A percentile compares a stretch with the other conserved stretches of the same genome.
These are phyloP conservation scores for Saccharomyces pastorianus DNA, from an alignment of 1,139 yeast species.

Conservation along the genomic window DNA sequence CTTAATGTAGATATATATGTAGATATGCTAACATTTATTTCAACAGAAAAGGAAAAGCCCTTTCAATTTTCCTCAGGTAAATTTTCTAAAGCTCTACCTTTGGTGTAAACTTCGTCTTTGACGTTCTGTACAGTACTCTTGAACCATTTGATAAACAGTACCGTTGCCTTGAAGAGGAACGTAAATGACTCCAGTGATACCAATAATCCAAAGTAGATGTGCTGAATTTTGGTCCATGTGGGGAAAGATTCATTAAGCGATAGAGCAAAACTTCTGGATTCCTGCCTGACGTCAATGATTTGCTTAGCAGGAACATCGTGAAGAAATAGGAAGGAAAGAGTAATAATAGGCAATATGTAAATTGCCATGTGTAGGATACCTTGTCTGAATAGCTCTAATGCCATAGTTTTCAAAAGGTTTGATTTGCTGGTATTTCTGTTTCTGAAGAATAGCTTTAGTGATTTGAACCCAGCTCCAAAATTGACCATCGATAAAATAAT, in stretches of 20 bases:
- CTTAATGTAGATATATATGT: neutral
- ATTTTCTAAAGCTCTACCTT: slow-evolving; percentile 56
- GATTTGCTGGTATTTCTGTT: neutral
- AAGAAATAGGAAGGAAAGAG: neutral
- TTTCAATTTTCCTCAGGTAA: slow-evolving; percentile 27
- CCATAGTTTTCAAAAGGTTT: neutral
- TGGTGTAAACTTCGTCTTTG: slow-evolving; percentile 52
- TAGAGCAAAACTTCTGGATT: neutral
- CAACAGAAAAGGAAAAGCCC: neutral
- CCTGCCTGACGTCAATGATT: neutral
- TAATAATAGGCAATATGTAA: neutral
- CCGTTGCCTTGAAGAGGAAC: neutral
- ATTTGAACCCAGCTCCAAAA: neutral
- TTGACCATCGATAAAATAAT: neutral
- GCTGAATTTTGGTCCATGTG: neutral
- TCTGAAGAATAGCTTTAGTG: neutral
- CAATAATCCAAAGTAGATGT: neutral
- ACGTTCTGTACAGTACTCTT: slow-evolving; percentile 35
- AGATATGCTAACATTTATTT: neutral
- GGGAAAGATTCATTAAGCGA: neutral
- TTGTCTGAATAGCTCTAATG: neutral
- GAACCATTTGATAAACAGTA: slow-evolving; percentile 14
- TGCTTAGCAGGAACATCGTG: neutral
- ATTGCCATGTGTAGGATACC: neutral
- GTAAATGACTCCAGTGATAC: neutral